Base-by-base conservation (phyloP, 805 yeast genomes). In the Yamadazyma sp. region DNA sequence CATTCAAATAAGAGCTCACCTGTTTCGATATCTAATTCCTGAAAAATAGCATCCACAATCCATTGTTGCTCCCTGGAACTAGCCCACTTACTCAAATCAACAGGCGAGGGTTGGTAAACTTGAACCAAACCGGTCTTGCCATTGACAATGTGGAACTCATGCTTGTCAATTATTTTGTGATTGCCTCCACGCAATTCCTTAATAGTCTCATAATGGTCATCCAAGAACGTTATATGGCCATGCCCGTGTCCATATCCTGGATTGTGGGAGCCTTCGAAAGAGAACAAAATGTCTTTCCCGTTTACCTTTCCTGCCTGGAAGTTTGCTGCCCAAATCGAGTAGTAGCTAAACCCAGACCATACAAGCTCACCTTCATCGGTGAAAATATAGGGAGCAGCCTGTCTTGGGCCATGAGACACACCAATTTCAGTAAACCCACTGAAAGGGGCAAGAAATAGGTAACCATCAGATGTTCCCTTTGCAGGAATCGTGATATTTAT, bases 231-330 rank as follows among this genome's bases (percentile, higher is more conserved):
- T 28, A 59, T 46, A 39, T 61, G 70, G 12, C 64, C 64, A 40
- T 53, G 55, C 2, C 55, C 55, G 31, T 53, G 57, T 6, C 55
- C 55, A 26, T 47, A 46, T 13, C 32, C 40, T 18, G 67, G 49
- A 35, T 59, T 60, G 38, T 58, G 64, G 22, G 56, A 47, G 3
- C 67, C 69, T 49, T 63, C 69, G 41, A 61, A 62, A 5, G 62
- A 52, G 35, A 54, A 62, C 8, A 63, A 39, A 10, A 52, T 42
- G 32, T 53, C 59, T 28, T 52, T 44, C 5, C 59, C 64, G 23
- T 51, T 34, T 18, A 51, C 28, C n/a, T 31, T 42, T 12, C 43
- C 47, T 2, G 57, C 59, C 40, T 61, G 66, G 41, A 60, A 57
- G 35, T 62, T 59, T 17, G 61, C 41, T 6, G 58, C 51, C 55